Evolutionary conservation across 2,329 filamentous ascomycete genomes (phyloP).

Genomic region (Fusarium sp.): DNA sequence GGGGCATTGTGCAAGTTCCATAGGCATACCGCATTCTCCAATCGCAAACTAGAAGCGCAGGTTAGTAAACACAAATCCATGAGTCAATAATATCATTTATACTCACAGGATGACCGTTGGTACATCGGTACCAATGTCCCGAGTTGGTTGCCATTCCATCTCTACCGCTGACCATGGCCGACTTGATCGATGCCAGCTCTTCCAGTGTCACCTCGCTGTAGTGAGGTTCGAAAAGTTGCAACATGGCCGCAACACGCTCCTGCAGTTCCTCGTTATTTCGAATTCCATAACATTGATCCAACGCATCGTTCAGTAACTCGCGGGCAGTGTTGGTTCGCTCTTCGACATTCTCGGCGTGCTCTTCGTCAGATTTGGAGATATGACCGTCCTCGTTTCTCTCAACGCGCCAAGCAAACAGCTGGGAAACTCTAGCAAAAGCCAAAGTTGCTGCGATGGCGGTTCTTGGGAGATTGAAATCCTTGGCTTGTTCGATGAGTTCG

Average conservation of each 20-base stretch:
- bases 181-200: no score
- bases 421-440: not conserved
- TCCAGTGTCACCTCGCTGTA: no score
- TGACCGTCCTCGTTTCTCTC: not conserved
- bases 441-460: not conserved
- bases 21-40: constrained; percentile 75
- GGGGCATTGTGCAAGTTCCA: constrained; percentile 70
- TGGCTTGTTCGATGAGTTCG: not conserved
- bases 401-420: not conserved
- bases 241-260: constrained; percentile 15
- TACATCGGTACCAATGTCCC: constrained; percentile 49
- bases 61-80: not conserved
- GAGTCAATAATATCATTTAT: not conserved
- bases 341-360: not conserved
- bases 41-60: constrained; percentile 62
- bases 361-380: not conserved
- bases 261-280: not conserved
- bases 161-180: no score
- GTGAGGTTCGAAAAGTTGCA: not conserved
- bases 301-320: constrained; percentile 3
- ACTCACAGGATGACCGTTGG: constrained; percentile 47
- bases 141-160: no score
- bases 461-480: not conserved
- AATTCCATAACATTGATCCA: not conserved
- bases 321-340: not conserved